Evolutionary conservation across 2,329 filamentous ascomycete species (phyloP).

Genomic region (Hypocreales sp.): DNA sequence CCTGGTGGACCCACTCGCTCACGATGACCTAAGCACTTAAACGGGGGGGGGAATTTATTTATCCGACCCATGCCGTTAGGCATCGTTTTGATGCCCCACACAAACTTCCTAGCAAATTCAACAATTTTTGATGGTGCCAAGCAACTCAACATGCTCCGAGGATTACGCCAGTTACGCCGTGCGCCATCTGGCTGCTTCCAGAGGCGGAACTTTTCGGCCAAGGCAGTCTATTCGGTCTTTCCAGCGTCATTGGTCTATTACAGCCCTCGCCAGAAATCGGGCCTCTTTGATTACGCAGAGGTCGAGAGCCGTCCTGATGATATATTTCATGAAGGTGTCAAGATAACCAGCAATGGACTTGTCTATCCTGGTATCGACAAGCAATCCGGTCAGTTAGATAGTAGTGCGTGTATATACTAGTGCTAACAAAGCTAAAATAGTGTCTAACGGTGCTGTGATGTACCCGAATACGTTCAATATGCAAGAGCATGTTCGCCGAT

Average conservation of each 20-base stretch:
- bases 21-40: no score
- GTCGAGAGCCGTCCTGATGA: background rate
- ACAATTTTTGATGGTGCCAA: no score
- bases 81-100: no score
- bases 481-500: conserved; percentile 6
- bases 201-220: conserved; percentile 3
- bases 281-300: conserved; percentile 4
- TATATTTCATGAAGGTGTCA: conserved; percentile 4
- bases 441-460: conserved; percentile 7
- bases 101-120: no score
- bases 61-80: no score
- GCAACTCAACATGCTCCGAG: background rate
- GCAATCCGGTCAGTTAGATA: background rate
- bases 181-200: background rate
- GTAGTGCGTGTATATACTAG: background rate
- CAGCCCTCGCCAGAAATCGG: conserved; percentile 2
- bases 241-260: conserved; percentile 6
- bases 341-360: conserved; percentile 3
- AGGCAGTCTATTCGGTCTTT: conserved; percentile 7
- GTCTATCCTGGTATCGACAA: conserved; percentile 5
- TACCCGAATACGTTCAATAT: conserved; percentile 9
- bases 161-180: background rate
- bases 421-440: conserved; percentile 1
- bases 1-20: no score
- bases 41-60: no score